Conservation (phyloP, 805 yeast species). For the Pichia occidentalis region DNA sequence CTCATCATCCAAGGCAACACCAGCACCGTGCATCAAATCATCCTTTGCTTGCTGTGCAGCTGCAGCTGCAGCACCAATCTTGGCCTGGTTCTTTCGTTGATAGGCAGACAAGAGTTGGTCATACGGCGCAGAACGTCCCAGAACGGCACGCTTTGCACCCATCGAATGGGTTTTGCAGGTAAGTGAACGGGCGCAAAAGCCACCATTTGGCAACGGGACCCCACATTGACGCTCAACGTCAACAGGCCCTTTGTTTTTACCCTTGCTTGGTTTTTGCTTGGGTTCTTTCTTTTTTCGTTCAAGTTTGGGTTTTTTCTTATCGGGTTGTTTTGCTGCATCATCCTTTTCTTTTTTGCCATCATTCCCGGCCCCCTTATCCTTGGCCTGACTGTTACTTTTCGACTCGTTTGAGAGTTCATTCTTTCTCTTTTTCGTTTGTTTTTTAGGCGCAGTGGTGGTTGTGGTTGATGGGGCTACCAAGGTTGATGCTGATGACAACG, state of each 20-base stretch:
- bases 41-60: conserved; percentile 73
- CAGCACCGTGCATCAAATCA: conserved; percentile 45
- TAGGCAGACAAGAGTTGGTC: conserved; percentile 82
- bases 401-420: no score
- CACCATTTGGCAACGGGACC: conserved; percentile 89
- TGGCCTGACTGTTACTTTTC: background rate
- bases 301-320: conserved; percentile 11
- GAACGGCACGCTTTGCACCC: conserved; percentile 96
- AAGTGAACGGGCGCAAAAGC: conserved; percentile 88
- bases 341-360: conserved; percentile 17
- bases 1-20: conserved; percentile 65
- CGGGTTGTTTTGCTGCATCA: conserved; percentile 24
- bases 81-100: conserved; percentile 89
- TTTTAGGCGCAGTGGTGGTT: conserved; percentile 14
- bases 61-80: conserved; percentile 75
- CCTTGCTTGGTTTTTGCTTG: conserved; percentile 32
- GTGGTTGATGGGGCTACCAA: conserved; percentile 6
- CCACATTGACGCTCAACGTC: conserved; percentile 96
- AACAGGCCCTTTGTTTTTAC: conserved; percentile 71
- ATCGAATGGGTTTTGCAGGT: conserved; percentile 97
- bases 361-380: background rate
- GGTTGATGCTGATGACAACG: background rate
- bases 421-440: conserved; percentile 4
- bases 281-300: conserved; percentile 22
- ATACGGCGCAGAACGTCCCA: conserved; percentile 88